Evolutionary conservation across 306 rosid genomes (phyloP).

Genomic region (Quercus dentata): DNA sequence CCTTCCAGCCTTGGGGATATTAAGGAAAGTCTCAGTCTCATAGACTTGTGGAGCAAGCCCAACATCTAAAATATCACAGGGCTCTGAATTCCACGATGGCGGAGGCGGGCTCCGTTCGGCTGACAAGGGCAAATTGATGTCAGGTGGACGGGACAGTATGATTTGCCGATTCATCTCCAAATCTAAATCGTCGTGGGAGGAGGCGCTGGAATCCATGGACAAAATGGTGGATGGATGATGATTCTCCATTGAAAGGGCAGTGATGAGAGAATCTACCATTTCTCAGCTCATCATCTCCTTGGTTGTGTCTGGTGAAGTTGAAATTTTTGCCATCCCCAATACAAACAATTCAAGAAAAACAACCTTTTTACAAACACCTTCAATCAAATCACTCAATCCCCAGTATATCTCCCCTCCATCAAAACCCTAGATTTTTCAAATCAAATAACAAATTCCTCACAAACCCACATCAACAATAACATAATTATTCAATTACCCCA

Average conservation of each 20-base stretch:
- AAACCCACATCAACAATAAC: conserved; percentile 38
- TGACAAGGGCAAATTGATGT: conserved; percentile 80
- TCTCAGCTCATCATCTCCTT: conserved; percentile 45
- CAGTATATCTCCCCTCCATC: conserved; percentile 99
- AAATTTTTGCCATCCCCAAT: conserved; percentile 44
- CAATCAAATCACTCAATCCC: conserved; percentile 80
- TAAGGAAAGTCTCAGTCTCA: conserved; percentile 66
- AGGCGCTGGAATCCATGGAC: conserved; percentile 94
- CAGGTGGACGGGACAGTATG: conserved; percentile 71
- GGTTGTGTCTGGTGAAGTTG: conserved; percentile 50
- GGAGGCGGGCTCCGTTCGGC: conserved; percentile 81
- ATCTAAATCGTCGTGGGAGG: conserved; percentile 88
- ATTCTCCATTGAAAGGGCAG: conserved; percentile 79
- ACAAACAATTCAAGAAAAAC: conserved; percentile 53
- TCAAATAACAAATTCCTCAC: conserved; percentile 48
- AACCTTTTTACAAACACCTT: conserved; percentile 56
- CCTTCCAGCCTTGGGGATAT: conserved; percentile 65
- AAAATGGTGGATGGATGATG: conserved; percentile 81
- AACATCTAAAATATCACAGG: conserved; percentile 73
- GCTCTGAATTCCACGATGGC: conserved; percentile 66
- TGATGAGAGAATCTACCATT: conserved; percentile 71
- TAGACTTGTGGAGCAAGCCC: conserved; percentile 79
- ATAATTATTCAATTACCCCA: conserved; percentile 7
- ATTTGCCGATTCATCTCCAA: conserved; percentile 82
- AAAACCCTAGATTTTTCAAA: conserved; percentile 85